Evolutionary conservation across 495 filamentous ascomycete genomes (phyloP).

Genomic region (Penicillium silybi): DNA sequence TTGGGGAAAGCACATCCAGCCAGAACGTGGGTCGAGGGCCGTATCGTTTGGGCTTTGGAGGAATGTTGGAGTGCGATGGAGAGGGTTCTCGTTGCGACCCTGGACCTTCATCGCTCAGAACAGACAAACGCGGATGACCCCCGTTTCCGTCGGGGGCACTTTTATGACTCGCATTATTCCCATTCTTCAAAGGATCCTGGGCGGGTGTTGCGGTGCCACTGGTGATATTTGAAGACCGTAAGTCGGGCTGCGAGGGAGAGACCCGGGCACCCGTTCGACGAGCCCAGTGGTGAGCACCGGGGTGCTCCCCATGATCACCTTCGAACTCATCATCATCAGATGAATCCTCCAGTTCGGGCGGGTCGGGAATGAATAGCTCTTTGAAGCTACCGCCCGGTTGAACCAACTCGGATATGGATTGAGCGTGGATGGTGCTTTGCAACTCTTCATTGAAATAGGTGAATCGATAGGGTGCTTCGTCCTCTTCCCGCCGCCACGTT

Average conservation of each 20-base stretch:
- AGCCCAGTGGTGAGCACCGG: neutral
- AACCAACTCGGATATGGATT: constrained; percentile 86
- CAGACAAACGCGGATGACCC: constrained; percentile 25
- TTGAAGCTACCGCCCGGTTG: constrained; percentile 78
- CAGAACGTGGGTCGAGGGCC: constrained; percentile 92
- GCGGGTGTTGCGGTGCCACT: constrained; percentile 1
- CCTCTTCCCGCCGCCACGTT: constrained; percentile 81
- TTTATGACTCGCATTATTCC: neutral
- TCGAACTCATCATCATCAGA: constrained; percentile 62
- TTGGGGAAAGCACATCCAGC: constrained; percentile 88
- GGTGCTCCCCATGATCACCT: constrained; percentile 18
- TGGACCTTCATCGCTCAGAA: constrained; percentile 33
- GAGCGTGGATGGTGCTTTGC: constrained; percentile 87
- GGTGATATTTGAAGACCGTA: constrained; percentile 1
- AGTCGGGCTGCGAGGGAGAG: neutral
- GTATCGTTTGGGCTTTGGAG: constrained; percentile 59
- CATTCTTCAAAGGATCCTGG: neutral
- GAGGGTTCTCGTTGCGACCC: constrained; percentile 25
- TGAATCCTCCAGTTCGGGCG: constrained; percentile 57
- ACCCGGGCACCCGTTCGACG: neutral
- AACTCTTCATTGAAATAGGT: constrained; percentile 99
- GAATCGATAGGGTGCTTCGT: constrained; percentile 89
- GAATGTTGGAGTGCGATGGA: constrained; percentile 19
- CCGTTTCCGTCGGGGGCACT: constrained; percentile 4
- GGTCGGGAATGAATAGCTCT: constrained; percentile 80